Conservation (phyloP, 116 monocot species). For the Papilionanthe hybrid region DNA sequence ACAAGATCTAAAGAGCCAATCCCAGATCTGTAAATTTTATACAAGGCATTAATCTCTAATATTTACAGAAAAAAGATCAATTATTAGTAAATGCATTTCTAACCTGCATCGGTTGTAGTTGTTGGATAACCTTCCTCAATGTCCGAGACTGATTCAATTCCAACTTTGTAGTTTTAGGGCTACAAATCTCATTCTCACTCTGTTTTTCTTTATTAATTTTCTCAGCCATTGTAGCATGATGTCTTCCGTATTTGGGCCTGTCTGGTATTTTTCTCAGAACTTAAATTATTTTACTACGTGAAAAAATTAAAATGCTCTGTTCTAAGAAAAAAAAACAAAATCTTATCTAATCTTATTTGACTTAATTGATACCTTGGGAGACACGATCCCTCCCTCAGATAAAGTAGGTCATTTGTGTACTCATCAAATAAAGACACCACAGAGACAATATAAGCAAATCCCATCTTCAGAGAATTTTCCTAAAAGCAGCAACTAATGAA, state of each 20-base stretch:
- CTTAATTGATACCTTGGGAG: slow-evolving; percentile 66
- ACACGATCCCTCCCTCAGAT: slow-evolving; percentile 86
- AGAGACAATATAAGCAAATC: slow-evolving; percentile 60
- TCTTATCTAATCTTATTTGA: background rate
- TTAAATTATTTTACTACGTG: background rate
- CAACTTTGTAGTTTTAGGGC: background rate
- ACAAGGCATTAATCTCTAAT: background rate
- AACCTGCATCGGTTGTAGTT: slow-evolving; percentile 57
- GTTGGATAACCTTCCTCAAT: slow-evolving; percentile 45
- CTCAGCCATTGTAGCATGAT: slow-evolving; percentile 8
- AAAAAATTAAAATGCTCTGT: too few relatives aligned
- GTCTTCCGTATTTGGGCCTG: slow-evolving; percentile 69
- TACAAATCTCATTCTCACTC: slow-evolving; percentile 5
- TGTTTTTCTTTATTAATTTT: slow-evolving; percentile 16
- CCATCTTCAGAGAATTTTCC: slow-evolving; percentile 78
- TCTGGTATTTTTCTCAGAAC: slow-evolving; percentile 35
- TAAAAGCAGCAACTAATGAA: slow-evolving; percentile 15
- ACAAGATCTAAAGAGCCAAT: slow-evolving; percentile 90
- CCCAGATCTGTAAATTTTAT: slow-evolving; percentile 55
- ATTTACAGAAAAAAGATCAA: background rate
- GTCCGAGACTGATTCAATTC: slow-evolving; percentile 32
- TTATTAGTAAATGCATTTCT: background rate
- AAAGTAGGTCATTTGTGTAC: slow-evolving; percentile 83
- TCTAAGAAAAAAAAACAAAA: background rate
- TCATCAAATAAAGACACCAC: slow-evolving; percentile 78